phyloP scores from a whole-genome alignment of 108 stramenopile genomes.

The Cylindrotheca fusiformis region DNA sequence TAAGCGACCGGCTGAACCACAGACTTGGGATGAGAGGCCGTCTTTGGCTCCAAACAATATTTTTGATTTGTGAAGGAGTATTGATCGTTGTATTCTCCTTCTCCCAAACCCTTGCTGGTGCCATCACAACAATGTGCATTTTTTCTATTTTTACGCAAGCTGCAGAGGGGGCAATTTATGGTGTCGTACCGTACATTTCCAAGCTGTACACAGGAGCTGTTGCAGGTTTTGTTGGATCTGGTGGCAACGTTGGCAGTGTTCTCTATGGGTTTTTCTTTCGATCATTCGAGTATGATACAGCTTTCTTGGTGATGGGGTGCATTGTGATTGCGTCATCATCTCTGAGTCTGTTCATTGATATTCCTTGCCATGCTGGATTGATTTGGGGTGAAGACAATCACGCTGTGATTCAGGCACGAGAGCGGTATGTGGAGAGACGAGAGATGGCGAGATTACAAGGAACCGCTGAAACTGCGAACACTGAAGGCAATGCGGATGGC shows the following conservation, averaged over 20 bases:
- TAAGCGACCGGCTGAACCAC: conserved; percentile 37
- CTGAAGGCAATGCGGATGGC: conserved; percentile 7
- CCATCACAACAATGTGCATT: conserved; percentile 57
- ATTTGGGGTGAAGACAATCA: conserved; percentile 42
- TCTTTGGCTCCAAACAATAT: conserved; percentile 42
- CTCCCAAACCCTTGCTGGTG: conserved; percentile 49
- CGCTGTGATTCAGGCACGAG: conserved; percentile 30
- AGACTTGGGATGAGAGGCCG: conserved; percentile 70
- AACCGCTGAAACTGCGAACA: conserved; percentile 9
- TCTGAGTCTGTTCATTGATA: conserved; percentile 41
- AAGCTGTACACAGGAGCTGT: conserved; percentile 68
- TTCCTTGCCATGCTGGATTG: conserved; percentile 53
- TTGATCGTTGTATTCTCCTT: conserved; percentile 62
- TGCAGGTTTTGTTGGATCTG: conserved; percentile 76
- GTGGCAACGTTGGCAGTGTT: conserved; percentile 78
- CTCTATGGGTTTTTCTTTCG: conserved; percentile 57
- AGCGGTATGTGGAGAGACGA: conserved; percentile 17
- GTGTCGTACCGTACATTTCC: conserved; percentile 76
- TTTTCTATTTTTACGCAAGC: conserved; percentile 81
- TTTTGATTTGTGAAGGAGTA: conserved; percentile 66
- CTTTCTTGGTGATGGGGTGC: conserved; percentile 68
- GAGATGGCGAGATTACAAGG: conserved; percentile 1
- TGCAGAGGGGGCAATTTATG: conserved; percentile 72
- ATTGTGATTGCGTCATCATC: conserved; percentile 42
- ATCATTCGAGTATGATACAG: conserved; percentile 38